Evolutionary conservation across 2,329 filamentous ascomycete genomes (phyloP).

Genomic region (Colletotrichum siamense): DNA sequence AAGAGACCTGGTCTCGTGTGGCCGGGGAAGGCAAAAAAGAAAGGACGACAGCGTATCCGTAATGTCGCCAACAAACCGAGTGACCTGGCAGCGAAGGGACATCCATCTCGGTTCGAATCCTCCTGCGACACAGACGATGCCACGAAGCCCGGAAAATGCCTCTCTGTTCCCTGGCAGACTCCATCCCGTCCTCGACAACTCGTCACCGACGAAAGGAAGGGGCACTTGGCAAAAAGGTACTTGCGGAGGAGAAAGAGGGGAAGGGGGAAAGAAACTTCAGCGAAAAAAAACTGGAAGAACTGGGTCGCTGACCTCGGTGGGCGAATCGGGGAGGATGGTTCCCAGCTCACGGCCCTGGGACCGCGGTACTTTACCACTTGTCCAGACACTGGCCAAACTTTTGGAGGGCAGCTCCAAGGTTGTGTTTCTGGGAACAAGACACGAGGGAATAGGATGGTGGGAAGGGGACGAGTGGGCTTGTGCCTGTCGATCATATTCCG

Average conservation of each 20-base stretch:
- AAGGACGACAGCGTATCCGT: background rate
- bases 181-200: background rate
- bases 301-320: background rate
- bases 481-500: constrained; percentile 17
- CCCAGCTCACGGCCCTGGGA: background rate
- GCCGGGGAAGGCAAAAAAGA: background rate
- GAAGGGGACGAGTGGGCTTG: background rate
- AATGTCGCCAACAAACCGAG: background rate
- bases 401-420: background rate
- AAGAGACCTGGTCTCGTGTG: background rate
- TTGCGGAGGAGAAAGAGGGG: background rate
- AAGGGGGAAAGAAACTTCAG: constrained; percentile 1
- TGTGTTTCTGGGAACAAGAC: background rate
- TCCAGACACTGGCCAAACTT: background rate
- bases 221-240: constrained; percentile 8
- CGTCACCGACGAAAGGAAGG: background rate
- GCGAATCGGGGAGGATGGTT: constrained; percentile 13
- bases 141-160: constrained; percentile 9
- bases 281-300: background rate
- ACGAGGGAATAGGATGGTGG: constrained; percentile 10
- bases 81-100: background rate
- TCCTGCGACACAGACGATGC: background rate
- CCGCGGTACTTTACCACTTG: background rate
- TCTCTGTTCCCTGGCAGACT: constrained; percentile 11
- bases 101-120: constrained; percentile 7